Evolutionary conservation across 2,329 filamentous ascomycete species (phyloP), one percentile per base, ranked within the genome.

Genomic region (Esteya vermicola): DNA sequence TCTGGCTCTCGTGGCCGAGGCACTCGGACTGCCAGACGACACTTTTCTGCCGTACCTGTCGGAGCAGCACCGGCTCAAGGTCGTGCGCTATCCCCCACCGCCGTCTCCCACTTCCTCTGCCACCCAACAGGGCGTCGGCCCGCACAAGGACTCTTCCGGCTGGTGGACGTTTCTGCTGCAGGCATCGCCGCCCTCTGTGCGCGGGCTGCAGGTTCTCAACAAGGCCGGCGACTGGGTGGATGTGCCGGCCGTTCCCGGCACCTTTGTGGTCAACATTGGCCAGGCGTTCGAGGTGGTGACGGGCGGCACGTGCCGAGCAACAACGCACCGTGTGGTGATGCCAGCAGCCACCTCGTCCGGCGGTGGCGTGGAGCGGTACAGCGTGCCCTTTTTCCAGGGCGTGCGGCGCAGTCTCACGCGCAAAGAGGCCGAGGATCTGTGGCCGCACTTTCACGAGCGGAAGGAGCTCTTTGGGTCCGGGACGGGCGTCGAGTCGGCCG

Each of bases 141-240:
- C 74, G 1, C 73, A 78, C 55, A 77, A 77, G 48, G 71, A 75
- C 51, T 76, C 68, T 0, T 75, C 71, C 0, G 73, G 73, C 4
- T 78, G 72, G 71, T 72, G 74, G 59, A 78, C 75, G 0, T 78
- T 79, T 45, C 62, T 79, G 4, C 64, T 75, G 2, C 75, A 79
- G 51, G 68, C 72, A 7, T 72, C 68, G 0, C 62, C 66, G 3
- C 65, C 70, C 4, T 56, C 63, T 9, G 57, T 65, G 2, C 51
- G 61, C 30, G 66, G 70, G 0, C 55, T 75, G 0, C 65, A 75
- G 48, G 68, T 66, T 1, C 60, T 75, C 14, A 65, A 65, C 43
- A 58, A 60, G 31, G 49, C 50, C 0, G 67, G 66, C 1, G 45
- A 51, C 2, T 75, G 70, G 72, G 53, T 75, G 19, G 57, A 67